Evolutionary conservation across 495 filamentous ascomycete species (phyloP).

Genomic region (Aspergillus carlsbadensis): DNA sequence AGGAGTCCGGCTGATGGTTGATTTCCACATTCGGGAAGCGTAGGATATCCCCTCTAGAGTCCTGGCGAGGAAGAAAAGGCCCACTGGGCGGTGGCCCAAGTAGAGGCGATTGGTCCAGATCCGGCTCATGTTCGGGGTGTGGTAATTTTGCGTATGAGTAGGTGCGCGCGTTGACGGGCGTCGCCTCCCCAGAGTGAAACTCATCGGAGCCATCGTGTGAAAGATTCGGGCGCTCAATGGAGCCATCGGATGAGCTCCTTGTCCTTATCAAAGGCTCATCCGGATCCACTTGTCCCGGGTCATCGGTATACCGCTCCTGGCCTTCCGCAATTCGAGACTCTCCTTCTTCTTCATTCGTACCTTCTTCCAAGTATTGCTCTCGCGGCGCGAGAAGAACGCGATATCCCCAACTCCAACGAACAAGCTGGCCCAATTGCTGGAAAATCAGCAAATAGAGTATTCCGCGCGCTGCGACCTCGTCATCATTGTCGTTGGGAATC

Average conservation of each 20-base stretch:
- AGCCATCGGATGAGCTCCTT: conserved; percentile 23
- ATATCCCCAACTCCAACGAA: conserved; percentile 98
- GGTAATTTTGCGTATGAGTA: conserved; percentile 40
- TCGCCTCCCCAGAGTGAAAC: conserved; percentile 43
- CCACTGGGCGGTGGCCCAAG: conserved; percentile 37
- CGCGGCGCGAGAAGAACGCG: conserved; percentile 84
- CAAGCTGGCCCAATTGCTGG: conserved; percentile 92
- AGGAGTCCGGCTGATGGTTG: conserved; percentile 20
- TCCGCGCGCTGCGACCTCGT: conserved; percentile 88
- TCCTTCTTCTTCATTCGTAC: conserved; percentile 51
- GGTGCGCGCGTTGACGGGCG: conserved; percentile 35
- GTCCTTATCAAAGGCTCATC: conserved; percentile 46
- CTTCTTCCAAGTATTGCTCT: conserved; percentile 58
- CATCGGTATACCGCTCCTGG: conserved; percentile 61
- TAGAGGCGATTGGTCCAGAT: conserved; percentile 25
- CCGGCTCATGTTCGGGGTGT: conserved; percentile 18
- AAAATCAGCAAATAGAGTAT: conserved; percentile 97
- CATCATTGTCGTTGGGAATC: conserved; percentile 87
- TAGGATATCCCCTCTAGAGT: conserved; percentile 38
- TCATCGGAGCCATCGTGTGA: conserved; percentile 18
- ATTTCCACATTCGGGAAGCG: conserved; percentile 45
- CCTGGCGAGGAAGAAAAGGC: conserved; percentile 43
- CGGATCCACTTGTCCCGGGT: conserved; percentile 46
- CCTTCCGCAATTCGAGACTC: conserved; percentile 60
- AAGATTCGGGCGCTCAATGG: conserved; percentile 17